phyloP scores from a whole-genome alignment of 805 yeast genomes.

The Metschnikowia chrysomelidarum region DNA sequence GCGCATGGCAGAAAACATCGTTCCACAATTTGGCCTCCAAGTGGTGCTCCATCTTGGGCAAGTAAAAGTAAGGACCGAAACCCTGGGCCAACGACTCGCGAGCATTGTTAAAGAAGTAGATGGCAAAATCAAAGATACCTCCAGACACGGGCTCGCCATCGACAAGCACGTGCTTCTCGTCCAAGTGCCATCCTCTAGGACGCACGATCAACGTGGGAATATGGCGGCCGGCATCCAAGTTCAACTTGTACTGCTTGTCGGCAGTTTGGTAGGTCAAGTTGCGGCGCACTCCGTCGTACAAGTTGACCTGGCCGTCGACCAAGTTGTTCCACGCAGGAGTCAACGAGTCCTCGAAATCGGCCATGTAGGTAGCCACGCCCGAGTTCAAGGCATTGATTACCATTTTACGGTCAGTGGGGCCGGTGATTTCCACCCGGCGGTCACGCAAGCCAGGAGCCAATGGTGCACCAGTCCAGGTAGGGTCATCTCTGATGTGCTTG shows the following conservation, averaged over 20 bases:
- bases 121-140: conserved; percentile 75
- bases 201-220: conserved; percentile 78
- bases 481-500: conserved; percentile 63
- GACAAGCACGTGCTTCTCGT: conserved; percentile 65
- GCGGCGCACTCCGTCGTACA: conserved; percentile 73
- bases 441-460: conserved; percentile 71
- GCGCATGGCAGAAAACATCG: conserved; percentile 72
- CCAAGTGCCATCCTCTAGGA: conserved; percentile 89
- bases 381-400: conserved; percentile 79
- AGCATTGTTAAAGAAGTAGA: conserved; percentile 77
- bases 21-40: conserved; percentile 83
- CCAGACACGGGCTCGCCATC: conserved; percentile 79
- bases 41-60: conserved; percentile 87
- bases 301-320: conserved; percentile 77
- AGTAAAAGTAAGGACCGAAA: conserved; percentile 76
- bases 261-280: conserved; percentile 46
- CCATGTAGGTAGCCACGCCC: conserved; percentile 78
- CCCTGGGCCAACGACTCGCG: conserved; percentile 58
- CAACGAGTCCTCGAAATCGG: conserved; percentile 82
- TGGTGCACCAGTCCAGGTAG: conserved; percentile 73
- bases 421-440: conserved; percentile 80
- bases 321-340: conserved; percentile 82
- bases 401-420: conserved; percentile 85
- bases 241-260: conserved; percentile 44
- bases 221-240: conserved; percentile 50